phyloP scores from a whole-genome alignment of 805 yeast species.

The Metschnikowia gruessii region DNA sequence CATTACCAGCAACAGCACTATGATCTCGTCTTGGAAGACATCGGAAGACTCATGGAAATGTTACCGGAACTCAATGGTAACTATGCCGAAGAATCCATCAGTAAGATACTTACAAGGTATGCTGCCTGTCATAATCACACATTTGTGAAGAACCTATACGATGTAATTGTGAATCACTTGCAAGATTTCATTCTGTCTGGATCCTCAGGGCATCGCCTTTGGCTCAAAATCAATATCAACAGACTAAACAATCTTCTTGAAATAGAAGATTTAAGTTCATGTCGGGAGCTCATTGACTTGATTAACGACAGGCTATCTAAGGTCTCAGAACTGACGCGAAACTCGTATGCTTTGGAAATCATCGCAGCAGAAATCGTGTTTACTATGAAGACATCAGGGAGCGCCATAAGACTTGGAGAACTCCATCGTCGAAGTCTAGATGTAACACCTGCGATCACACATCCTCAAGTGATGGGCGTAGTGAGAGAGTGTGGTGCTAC shows the following conservation, averaged over 20 bases:
- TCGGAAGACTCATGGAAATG: constrained; percentile 24
- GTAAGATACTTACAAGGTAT: constrained; percentile 35
- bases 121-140: constrained; percentile 25
- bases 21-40: constrained; percentile 22
- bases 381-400: constrained; percentile 34
- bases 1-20: constrained; percentile 24
- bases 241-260: constrained; percentile 38
- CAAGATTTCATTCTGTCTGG: constrained; percentile 19
- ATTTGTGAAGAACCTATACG: constrained; percentile 33
- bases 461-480: constrained; percentile 72
- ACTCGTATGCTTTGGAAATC: constrained; percentile 55
- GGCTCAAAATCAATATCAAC: constrained; percentile 48
- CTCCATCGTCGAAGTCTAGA: constrained; percentile 44
- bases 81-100: constrained; percentile 40
- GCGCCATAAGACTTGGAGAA: constrained; percentile 40
- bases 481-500: constrained; percentile 75
- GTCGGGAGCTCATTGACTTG: constrained; percentile 31
- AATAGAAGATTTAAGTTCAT: constrained; percentile 29
- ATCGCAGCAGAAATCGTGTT: constrained; percentile 64
- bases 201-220: constrained; percentile 32
- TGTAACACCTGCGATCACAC: constrained; percentile 64
- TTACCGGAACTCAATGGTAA: constrained; percentile 30
- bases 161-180: constrained; percentile 29
- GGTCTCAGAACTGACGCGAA: constrained; percentile 45
- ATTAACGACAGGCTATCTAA: constrained; percentile 38